phyloP scores from a whole-genome alignment of 306 rosid genomes.

The Quercus parvula region DNA sequence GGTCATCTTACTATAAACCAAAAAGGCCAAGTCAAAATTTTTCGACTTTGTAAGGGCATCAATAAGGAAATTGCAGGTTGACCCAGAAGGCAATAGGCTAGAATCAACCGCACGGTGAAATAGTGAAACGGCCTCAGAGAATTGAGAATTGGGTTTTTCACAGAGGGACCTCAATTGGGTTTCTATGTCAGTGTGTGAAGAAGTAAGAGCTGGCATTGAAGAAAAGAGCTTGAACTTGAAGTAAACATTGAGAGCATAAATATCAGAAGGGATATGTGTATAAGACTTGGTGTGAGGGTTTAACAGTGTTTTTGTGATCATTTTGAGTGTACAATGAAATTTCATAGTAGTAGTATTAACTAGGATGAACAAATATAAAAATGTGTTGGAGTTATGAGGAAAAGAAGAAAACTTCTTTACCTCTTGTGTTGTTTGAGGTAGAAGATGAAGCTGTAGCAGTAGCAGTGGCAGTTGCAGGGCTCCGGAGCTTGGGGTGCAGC shows the following conservation, averaged over 20 bases:
- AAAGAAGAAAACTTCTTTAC: background rate
- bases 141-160: constrained; percentile 36
- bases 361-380: background rate
- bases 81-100: constrained; percentile 32
- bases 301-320: constrained; percentile 29
- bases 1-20: constrained; percentile 53
- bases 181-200: constrained; percentile 31
- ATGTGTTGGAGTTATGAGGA: background rate
- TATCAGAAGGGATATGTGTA: background rate
- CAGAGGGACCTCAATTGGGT: constrained; percentile 42
- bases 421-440: too few relatives aligned
- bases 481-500: too few relatives aligned
- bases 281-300: background rate
- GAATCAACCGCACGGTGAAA: constrained; percentile 50
- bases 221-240: constrained; percentile 29
- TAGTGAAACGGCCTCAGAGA: constrained; percentile 51
- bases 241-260: background rate
- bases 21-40: constrained; percentile 36
- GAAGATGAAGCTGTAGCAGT: too few relatives aligned
- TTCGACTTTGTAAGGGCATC: constrained; percentile 45
- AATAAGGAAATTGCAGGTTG: constrained; percentile 52
- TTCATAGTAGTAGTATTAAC: too few relatives aligned
- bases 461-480: too few relatives aligned
- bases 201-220: constrained; percentile 29
- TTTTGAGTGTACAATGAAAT: background rate